phyloP scores from a whole-genome alignment of 2,329 filamentous ascomycete genomes.

The Colletotrichum agaves region DNA sequence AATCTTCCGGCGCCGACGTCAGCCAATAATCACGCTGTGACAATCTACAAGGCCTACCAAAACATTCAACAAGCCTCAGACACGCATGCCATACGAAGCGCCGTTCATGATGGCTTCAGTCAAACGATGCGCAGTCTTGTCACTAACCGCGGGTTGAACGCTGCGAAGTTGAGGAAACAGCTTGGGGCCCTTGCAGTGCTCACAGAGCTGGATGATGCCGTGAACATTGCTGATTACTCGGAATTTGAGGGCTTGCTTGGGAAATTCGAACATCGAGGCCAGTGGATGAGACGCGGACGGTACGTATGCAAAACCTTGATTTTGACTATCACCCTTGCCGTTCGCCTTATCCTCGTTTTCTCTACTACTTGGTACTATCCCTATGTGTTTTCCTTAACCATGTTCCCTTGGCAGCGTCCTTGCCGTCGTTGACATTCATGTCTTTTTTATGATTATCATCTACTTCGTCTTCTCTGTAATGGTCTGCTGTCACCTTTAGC shows the following conservation, averaged over 20 bases:
- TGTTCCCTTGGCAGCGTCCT: too few species aligned
- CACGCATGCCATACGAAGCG: slow-evolving; percentile 60
- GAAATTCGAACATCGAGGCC: slow-evolving; percentile 71
- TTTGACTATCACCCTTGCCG: slow-evolving; percentile 30
- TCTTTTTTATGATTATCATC: too few species aligned
- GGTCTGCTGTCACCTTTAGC: too few species aligned
- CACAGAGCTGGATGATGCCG: slow-evolving; percentile 82
- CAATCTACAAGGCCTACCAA: slow-evolving; percentile 84
- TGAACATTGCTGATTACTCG: slow-evolving; percentile 68
- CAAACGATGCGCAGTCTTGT: slow-evolving; percentile 69
- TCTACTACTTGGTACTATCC: too few species aligned
- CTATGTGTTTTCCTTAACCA: too few species aligned
- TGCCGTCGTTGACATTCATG: too few species aligned
- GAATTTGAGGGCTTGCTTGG: slow-evolving; percentile 72
- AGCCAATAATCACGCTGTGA: slow-evolving; percentile 71
- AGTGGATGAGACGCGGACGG: slow-evolving; percentile 87
- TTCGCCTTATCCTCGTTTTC: background rate
- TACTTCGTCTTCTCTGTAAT: too few species aligned
- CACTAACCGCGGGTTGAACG: slow-evolving; percentile 56
- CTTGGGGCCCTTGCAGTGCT: slow-evolving; percentile 76
- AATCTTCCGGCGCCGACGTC: slow-evolving; percentile 80
- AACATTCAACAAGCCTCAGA: slow-evolving; percentile 76
- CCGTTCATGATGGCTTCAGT: slow-evolving; percentile 72
- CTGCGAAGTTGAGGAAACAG: slow-evolving; percentile 63
- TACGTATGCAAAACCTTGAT: slow-evolving; percentile 52